Evolutionary conservation across 148 eudicot species (phyloP).

Genomic region (Silene latifolia): DNA sequence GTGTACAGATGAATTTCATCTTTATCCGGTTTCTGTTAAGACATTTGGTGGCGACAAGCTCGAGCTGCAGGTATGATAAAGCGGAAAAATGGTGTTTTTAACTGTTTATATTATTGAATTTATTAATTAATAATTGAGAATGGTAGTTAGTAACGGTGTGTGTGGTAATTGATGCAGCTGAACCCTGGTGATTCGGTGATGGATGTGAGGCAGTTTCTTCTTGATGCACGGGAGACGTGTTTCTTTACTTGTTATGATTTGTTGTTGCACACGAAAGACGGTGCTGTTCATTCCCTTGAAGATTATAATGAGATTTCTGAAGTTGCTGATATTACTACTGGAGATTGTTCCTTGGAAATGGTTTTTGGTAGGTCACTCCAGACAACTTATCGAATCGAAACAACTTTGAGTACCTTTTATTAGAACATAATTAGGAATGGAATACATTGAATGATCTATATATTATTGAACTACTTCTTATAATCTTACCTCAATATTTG

Average conservation of each 20-base stretch:
- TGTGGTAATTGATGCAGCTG: conserved; percentile 40
- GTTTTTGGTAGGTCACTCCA: conserved; percentile 55
- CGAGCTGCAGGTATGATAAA: conserved; percentile 61
- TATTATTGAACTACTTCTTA: too few species aligned
- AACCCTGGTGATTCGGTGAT: conserved; percentile 96
- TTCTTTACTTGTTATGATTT: conserved; percentile 90
- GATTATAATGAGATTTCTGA: conserved; percentile 95
- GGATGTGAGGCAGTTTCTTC: conserved; percentile 98
- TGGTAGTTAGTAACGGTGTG: too few species aligned
- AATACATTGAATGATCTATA: too few species aligned
- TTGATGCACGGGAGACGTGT: conserved; percentile 98
- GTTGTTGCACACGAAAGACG: conserved; percentile 71
- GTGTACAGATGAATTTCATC: conserved; percentile 59
- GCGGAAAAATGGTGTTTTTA: too few species aligned
- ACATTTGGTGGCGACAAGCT: conserved; percentile 87
- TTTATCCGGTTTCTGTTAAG: conserved; percentile 82
- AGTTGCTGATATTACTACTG: conserved; percentile 84
- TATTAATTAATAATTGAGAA: too few species aligned
- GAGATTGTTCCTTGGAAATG: conserved; percentile 90
- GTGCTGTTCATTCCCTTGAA: conserved; percentile 65
- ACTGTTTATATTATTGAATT: too few species aligned
- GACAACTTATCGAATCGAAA: background rate
- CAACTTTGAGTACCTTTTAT: background rate
- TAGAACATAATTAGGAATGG: background rate
- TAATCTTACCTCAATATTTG: background rate